phyloP scores from a whole-genome alignment of 352 stramenopile species.

The Aphanomyces invadans region DNA sequence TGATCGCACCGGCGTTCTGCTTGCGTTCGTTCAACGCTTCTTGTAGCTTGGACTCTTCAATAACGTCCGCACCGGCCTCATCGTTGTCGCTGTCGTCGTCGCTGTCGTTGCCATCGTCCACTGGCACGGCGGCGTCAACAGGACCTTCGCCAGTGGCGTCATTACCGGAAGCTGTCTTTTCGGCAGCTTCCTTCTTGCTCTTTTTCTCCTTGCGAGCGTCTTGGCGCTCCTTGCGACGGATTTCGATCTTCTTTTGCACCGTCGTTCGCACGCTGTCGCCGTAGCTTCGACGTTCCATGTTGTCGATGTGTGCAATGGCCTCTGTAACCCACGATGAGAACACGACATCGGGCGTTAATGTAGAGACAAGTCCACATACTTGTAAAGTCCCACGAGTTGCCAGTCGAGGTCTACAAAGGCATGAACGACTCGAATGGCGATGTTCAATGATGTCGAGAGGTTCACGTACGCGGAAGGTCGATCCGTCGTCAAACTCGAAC shows the following conservation, averaged over 20 bases:
- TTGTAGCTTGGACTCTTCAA: constrained; percentile 67
- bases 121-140: constrained; percentile 28
- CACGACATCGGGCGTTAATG: not conserved
- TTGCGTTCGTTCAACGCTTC: constrained; percentile 42
- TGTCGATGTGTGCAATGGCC: constrained; percentile 77
- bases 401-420: constrained; percentile 39
- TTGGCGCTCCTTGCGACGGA: constrained; percentile 49
- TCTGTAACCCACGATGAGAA: constrained; percentile 28
- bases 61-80: constrained; percentile 45
- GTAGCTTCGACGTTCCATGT: constrained; percentile 49
- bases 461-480: constrained; percentile 18
- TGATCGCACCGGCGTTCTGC: constrained; percentile 47
- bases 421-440: too few species aligned
- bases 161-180: constrained; percentile 29
- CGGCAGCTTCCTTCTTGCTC: constrained; percentile 33
- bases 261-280: constrained; percentile 55
- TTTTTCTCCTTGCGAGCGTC: constrained; percentile 17
- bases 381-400: constrained; percentile 82
- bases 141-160: constrained; percentile 27
- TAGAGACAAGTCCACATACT: constrained; percentile 31
- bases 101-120: constrained; percentile 30
- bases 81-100: constrained; percentile 46
- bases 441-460: too few species aligned
- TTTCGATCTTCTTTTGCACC: constrained; percentile 82
- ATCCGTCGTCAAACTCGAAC: constrained; percentile 79